phyloP scores from a whole-genome alignment of 1,139 yeast genomes.

The Geotrichum australiense region DNA sequence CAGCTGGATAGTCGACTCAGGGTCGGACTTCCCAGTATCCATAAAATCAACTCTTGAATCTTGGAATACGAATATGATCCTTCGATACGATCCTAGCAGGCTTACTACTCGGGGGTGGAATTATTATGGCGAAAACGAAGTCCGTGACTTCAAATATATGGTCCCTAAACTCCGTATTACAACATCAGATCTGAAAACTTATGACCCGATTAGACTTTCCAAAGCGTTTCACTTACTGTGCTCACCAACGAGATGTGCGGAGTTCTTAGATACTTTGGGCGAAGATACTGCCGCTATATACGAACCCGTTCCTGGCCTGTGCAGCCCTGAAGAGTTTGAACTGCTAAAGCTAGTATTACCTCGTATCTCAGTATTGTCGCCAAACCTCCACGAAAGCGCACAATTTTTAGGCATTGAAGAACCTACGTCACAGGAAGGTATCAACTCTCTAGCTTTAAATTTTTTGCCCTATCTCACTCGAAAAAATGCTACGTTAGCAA shows the following conservation, averaged over 20 bases:
- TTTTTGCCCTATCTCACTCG: slow-evolving; percentile 40
- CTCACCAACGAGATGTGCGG: slow-evolving; percentile 51
- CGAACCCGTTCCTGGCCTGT: slow-evolving; percentile 76
- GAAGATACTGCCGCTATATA: not conserved
- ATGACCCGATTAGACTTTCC: slow-evolving; percentile 38
- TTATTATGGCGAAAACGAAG: slow-evolving; percentile 56
- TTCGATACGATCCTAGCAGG: slow-evolving; percentile 46
- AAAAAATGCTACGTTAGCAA: slow-evolving; percentile 43
- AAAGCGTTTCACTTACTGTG: slow-evolving; percentile 66
- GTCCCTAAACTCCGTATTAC: slow-evolving; percentile 62
- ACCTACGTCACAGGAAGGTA: slow-evolving; percentile 36
- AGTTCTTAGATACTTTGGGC: slow-evolving; percentile 47
- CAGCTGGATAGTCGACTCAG: slow-evolving; percentile 72
- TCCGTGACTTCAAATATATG: slow-evolving; percentile 45
- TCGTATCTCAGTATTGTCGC: slow-evolving; percentile 59
- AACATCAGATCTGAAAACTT: slow-evolving; percentile 47
- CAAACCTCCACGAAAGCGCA: slow-evolving; percentile 80
- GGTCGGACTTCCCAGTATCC: slow-evolving; percentile 60
- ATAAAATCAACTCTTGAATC: slow-evolving; percentile 42
- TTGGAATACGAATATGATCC: slow-evolving; percentile 59
- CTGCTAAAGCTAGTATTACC: slow-evolving; percentile 41
- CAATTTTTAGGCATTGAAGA: slow-evolving; percentile 40
- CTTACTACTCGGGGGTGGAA: slow-evolving; percentile 79
- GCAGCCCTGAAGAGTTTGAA: slow-evolving; percentile 45
- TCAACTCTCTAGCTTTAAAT: slow-evolving; percentile 40